Percentiles rank a stretch among this genome's conserved stretches.
These are phyloP conservation scores for Gomphus bonarii DNA, from an alignment of 1,284 basidiomycete genomes.

Conservation along the genomic window DNA sequence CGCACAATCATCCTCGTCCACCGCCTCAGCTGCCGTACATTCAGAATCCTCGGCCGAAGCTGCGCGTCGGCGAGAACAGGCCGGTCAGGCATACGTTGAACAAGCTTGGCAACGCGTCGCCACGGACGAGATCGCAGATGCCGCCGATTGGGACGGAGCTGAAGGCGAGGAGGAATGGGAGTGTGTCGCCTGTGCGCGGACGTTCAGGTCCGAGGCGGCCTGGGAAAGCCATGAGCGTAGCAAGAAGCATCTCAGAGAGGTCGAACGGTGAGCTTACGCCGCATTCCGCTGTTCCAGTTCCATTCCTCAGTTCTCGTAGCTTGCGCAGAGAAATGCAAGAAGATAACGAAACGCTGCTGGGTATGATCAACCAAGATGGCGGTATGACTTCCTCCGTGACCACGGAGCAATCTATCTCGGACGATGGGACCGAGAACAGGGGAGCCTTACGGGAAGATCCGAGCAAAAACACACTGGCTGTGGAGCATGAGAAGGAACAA, in stretches of 20 bases:
- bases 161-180: constrained; percentile 79
- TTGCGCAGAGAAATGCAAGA: constrained; percentile 65
- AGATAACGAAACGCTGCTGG: constrained; percentile 68
- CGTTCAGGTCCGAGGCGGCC: constrained; percentile 85
- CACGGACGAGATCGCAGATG: constrained; percentile 33
- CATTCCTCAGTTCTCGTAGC: constrained; percentile 15
- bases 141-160: constrained; percentile 59
- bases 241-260: constrained; percentile 88
- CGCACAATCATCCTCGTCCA: constrained; percentile 34
- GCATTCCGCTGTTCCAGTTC: not conserved
- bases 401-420: not conserved
- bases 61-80: constrained; percentile 19
- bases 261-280: constrained; percentile 41
- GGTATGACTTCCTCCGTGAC: not conserved
- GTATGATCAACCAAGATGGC: constrained; percentile 20
- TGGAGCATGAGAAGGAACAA: constrained; percentile 10
- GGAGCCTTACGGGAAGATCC: constrained; percentile 15
- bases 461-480: constrained; percentile 14
- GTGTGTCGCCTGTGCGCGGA: constrained; percentile 92
- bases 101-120: constrained; percentile 76
- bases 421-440: not conserved
- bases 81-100: constrained; percentile 44
- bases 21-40: constrained; percentile 14
- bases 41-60: constrained; percentile 21
- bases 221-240: constrained; percentile 97